These are phyloP conservation scores for Pistacia integerrima DNA, from an alignment of 345 rosid species.

Conservation along the genomic window DNA sequence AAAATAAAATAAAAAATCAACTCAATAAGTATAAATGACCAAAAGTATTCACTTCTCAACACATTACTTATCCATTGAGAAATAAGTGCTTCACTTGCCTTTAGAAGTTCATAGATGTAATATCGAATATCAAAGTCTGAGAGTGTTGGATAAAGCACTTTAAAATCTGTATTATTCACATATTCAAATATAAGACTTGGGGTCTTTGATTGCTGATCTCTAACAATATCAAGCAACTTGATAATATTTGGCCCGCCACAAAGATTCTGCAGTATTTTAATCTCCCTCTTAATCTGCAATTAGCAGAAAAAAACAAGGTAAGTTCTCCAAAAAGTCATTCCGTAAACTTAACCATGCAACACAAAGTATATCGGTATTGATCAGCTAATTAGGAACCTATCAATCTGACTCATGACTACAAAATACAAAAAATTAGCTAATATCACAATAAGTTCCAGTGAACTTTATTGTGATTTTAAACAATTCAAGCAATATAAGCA, in stretches of 20 bases:
- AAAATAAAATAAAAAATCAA: neutral
- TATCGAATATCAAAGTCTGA: slow-evolving; percentile 87
- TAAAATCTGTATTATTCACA: slow-evolving; percentile 90
- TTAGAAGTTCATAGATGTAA: slow-evolving; percentile 84
- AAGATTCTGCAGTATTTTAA: slow-evolving; percentile 93
- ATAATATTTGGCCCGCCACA: slow-evolving; percentile 97
- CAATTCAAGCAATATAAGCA: neutral
- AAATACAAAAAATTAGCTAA: neutral
- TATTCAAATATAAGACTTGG: slow-evolving; percentile 94
- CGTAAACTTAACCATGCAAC: neutral
- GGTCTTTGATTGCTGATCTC: slow-evolving; percentile 96
- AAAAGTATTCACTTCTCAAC: neutral
- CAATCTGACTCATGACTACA: neutral
- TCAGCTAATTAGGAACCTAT: neutral
- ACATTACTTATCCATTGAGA: neutral
- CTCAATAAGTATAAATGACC: neutral
- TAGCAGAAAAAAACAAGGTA: neutral
- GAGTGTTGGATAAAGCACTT: slow-evolving; percentile 90
- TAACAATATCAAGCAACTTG: slow-evolving; percentile 90
- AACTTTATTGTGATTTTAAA: neutral
- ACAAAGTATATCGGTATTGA: neutral
- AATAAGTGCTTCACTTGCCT: slow-evolving; percentile 46
- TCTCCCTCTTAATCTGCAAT: slow-evolving; percentile 95
- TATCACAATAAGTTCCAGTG: neutral
- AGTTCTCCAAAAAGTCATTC: slow-evolving; percentile 5